Conservation (phyloP, 805 yeast genomes). For the Myxozyma sirexii region DNA sequence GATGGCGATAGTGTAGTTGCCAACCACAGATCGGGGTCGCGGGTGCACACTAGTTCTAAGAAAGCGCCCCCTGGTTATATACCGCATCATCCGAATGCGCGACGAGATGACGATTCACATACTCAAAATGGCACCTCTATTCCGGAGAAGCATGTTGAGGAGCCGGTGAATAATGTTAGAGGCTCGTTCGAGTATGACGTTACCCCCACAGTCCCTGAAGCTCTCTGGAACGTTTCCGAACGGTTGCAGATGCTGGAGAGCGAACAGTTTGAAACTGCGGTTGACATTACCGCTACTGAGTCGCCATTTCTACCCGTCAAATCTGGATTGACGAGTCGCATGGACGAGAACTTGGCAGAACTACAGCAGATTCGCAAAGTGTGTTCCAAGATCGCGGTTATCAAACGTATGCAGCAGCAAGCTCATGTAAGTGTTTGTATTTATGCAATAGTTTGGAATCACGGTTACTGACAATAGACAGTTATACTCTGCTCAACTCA, state of each 20-base stretch:
- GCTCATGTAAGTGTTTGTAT: constrained; percentile 37
- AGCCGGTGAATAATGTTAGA: constrained; percentile 15
- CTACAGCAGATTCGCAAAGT: constrained; percentile 87
- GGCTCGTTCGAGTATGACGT: constrained; percentile 74
- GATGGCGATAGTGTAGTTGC: constrained; percentile 22
- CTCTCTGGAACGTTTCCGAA: constrained; percentile 40
- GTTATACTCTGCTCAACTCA: constrained; percentile 60
- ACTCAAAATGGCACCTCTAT: not conserved
- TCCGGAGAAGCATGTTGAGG: constrained; percentile 13
- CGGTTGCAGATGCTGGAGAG: constrained; percentile 19
- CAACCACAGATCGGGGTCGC: constrained; percentile 10
- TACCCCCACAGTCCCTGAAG: constrained; percentile 74
- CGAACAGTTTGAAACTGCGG: constrained; percentile 27
- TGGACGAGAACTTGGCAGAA: constrained; percentile 67
- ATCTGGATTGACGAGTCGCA: constrained; percentile 62
- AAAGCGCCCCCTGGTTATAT: constrained; percentile 12
- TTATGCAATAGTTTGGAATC: too few species aligned
- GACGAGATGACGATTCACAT: constrained; percentile 4
- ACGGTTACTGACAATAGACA: too few species aligned
- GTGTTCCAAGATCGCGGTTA: constrained; percentile 84
- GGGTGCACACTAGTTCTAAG: constrained; percentile 16
- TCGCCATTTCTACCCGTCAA: constrained; percentile 49
- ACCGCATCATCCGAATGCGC: constrained; percentile 8
- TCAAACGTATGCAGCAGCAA: constrained; percentile 87
- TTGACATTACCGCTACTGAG: constrained; percentile 42